Conservation (phyloP, 768 basidiomycete genomes). For the Mycena belliarum region DNA sequence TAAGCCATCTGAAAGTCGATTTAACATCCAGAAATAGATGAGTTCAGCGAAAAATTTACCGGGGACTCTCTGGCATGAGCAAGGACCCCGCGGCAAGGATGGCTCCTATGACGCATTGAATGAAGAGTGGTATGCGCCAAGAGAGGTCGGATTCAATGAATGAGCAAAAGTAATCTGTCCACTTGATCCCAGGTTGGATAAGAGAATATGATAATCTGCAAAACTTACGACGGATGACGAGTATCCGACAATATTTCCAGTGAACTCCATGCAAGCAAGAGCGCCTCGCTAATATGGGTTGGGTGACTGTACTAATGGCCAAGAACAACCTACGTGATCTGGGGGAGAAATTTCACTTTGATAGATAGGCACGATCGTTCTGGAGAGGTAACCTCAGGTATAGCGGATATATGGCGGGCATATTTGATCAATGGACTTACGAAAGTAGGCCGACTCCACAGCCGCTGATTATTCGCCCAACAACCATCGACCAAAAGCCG, state of each 20-base stretch:
- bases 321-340: constrained; percentile 62
- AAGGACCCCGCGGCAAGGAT: constrained; percentile 80
- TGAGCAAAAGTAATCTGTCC: constrained; percentile 93
- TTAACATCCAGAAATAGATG: not conserved
- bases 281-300: constrained; percentile 66
- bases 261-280: constrained; percentile 94
- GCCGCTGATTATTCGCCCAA: constrained; percentile 82
- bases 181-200: constrained; percentile 44
- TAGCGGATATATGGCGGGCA: constrained; percentile 5
- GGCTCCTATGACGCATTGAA: constrained; percentile 85
- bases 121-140: constrained; percentile 89
- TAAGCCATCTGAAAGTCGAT: constrained; percentile 68
- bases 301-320: not conserved
- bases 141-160: constrained; percentile 82
- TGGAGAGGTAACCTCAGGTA: constrained; percentile 35
- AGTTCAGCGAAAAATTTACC: constrained; percentile 41
- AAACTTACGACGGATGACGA: constrained; percentile 82
- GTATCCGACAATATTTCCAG: constrained; percentile 90
- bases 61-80: constrained; percentile 87
- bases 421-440: constrained; percentile 46
- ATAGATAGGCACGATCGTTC: constrained; percentile 93
- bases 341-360: constrained; percentile 96
- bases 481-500: constrained; percentile 78
- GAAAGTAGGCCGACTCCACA: constrained; percentile 90
- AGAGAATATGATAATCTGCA: constrained; percentile 1